Evolutionary conservation across 139 green algal genomes (phyloP), one percentile per base, ranked within the genome.

Genomic region (Chloropicon primus): DNA sequence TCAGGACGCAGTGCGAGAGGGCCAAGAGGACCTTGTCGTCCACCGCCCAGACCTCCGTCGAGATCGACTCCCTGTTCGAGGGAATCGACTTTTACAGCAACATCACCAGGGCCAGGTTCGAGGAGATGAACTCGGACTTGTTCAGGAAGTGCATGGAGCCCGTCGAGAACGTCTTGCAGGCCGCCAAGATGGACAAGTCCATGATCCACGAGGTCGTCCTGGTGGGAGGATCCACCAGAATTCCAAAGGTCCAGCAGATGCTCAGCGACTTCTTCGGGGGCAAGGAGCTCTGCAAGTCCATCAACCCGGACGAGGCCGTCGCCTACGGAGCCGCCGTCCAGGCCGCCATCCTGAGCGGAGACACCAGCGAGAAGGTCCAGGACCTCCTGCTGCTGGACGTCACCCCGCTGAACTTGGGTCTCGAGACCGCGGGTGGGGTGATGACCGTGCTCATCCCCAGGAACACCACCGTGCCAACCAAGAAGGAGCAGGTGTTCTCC

Each of bases 91-190:
- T 99, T 82, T 95, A 94, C 90, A 90, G 88, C 62, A 92, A 87
- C 82, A 97, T 99, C 87, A 97, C 96, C 5, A 89, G 95, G 26
- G 94, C 94, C 0, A 90, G 94, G 71, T 98, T 98, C 74, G 94
- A 98, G 91, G 95, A 99, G 91, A 86, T 99, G 27, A 92, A 90
- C 91, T 98, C 98, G 94, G 94, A 98, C 88, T 81, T 98, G 76
- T 98, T 98, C 91, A 85, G 95, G 80, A 97, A 98, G 92, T 99
- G 94, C 91, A 98, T 99, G 93, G 94, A 98, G 78, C 95, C 95
- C 24, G 95, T 99, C n/a, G 95, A 97, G 88, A 96, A 94, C 83
- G 88, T 84, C 78, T 76, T 96, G 72, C 84, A 85, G 62, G 94
- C 98, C 76, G 84, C 91, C 81, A 97, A 97, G 89, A 86, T 95